Percentiles rank a stretch among this genome's conserved stretches.
These are phyloP conservation scores for Mixia osmundae DNA, from an alignment of 1,284 basidiomycete species.

Conservation along the genomic window DNA sequence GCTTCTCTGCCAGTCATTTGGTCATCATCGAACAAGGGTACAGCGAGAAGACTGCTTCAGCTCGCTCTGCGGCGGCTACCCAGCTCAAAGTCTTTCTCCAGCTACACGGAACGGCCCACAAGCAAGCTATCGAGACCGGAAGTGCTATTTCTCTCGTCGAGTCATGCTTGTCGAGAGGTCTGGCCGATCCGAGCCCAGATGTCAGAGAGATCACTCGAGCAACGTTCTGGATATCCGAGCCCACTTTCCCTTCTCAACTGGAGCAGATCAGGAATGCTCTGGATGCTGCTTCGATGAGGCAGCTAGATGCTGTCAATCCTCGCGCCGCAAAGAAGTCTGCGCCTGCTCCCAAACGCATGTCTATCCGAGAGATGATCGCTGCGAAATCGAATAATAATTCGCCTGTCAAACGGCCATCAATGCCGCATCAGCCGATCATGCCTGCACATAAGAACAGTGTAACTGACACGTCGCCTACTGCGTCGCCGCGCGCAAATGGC, in stretches of 20 bases:
- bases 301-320: constrained; percentile 34
- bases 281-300: constrained; percentile 47
- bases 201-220: constrained; percentile 51
- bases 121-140: constrained; percentile 18
- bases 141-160: constrained; percentile 31
- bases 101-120: constrained; percentile 16
- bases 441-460: too few relatives aligned
- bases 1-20: constrained; percentile 43
- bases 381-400: neutral
- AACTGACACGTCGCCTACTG: too few relatives aligned
- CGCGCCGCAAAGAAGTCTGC: constrained; percentile 31
- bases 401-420: too few relatives aligned
- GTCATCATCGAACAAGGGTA: constrained; percentile 42
- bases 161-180: constrained; percentile 40
- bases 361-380: constrained; percentile 1
- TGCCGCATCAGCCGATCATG: too few relatives aligned
- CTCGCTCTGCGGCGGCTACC: constrained; percentile 37
- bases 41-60: constrained; percentile 56
- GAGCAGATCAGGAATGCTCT: constrained; percentile 38
- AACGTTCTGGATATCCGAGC: constrained; percentile 58
- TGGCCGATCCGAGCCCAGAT: constrained; percentile 53
- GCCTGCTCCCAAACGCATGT: neutral
- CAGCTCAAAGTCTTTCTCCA: constrained; percentile 21
- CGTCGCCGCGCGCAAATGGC: too few relatives aligned
- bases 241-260: constrained; percentile 48